phyloP scores from a whole-genome alignment of 768 basidiomycete genomes.

The Termitomyces eurrhizus region DNA sequence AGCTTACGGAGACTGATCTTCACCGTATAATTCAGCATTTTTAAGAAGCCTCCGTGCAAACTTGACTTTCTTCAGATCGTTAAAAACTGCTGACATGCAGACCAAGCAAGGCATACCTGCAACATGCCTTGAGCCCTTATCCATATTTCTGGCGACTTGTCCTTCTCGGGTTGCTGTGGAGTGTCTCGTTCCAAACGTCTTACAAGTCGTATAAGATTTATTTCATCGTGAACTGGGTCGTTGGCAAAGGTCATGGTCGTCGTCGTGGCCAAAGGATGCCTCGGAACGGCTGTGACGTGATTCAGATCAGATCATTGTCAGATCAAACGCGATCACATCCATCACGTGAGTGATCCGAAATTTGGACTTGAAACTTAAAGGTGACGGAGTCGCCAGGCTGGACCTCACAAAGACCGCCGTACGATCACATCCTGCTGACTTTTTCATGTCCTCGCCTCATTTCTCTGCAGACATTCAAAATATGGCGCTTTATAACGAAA shows the following conservation, averaged over 20 bases:
- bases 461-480: neutral
- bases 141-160: constrained; percentile 32
- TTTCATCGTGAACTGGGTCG: constrained; percentile 48
- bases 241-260: constrained; percentile 2
- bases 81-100: neutral
- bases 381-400: neutral
- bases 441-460: constrained; percentile 4
- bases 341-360: constrained; percentile 14
- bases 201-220: constrained; percentile 63
- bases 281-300: neutral
- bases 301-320: constrained; percentile 1
- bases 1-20: constrained; percentile 39
- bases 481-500: neutral
- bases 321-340: neutral
- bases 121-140: constrained; percentile 50
- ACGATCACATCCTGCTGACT: neutral
- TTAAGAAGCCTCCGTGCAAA: constrained; percentile 54
- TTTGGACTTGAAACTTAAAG: constrained; percentile 1
- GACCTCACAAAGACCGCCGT: neutral
- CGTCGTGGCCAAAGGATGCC: neutral
- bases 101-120: constrained; percentile 39
- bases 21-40: constrained; percentile 51
- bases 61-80: constrained; percentile 37
- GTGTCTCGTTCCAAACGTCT: constrained; percentile 56
- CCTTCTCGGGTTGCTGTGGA: constrained; percentile 30